phyloP scores from a whole-genome alignment of 441 rosid species.

The Jatropha podagrica region DNA sequence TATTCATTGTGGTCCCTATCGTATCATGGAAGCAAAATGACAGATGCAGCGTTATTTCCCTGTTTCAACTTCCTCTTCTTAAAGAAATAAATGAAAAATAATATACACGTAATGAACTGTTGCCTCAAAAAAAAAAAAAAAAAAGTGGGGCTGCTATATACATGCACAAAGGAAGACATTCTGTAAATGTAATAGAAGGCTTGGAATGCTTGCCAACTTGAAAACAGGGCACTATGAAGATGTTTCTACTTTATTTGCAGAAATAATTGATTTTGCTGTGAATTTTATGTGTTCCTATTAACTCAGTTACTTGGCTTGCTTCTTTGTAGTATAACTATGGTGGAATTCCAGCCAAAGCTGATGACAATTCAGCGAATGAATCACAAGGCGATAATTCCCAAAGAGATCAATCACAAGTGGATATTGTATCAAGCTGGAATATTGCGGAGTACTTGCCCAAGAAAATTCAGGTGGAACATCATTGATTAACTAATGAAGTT shows the following conservation, averaged over 20 bases:
- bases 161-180: neutral
- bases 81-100: neutral
- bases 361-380: slow-evolving; percentile 51
- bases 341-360: slow-evolving; percentile 72
- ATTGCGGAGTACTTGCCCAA: slow-evolving; percentile 79
- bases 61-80: neutral
- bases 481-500: neutral
- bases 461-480: slow-evolving; percentile 59
- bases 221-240: neutral
- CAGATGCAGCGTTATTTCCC: neutral
- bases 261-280: neutral
- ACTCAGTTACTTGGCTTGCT: slow-evolving; percentile 21
- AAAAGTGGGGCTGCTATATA: no score
- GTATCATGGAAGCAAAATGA: neutral
- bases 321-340: slow-evolving; percentile 73
- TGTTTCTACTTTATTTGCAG: neutral
- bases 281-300: slow-evolving; percentile 1
- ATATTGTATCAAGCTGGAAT: slow-evolving; percentile 91
- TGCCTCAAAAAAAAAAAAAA: neutral
- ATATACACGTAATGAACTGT: neutral
- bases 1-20: neutral
- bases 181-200: neutral
- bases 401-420: slow-evolving; percentile 47
- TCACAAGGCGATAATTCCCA: slow-evolving; percentile 42
- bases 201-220: slow-evolving; percentile 2